phyloP scores from a whole-genome alignment of 257 asterid genomes.

The Penstemon davidsonii region DNA sequence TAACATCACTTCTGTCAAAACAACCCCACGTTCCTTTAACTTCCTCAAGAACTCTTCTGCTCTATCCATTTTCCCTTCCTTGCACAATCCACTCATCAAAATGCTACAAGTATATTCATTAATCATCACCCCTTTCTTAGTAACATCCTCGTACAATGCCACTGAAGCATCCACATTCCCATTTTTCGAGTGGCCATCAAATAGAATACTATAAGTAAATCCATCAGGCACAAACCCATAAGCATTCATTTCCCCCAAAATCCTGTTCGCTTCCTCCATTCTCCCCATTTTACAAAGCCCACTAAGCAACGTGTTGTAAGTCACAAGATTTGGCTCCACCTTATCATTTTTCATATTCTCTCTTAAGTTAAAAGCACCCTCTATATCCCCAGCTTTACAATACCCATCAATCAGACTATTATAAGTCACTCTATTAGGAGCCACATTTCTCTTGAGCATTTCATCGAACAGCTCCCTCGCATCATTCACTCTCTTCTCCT shows the following conservation, averaged over 20 bases:
- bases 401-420: conserved; percentile 74
- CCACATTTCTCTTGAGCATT: conserved; percentile 55
- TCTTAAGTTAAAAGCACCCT: conserved; percentile 51
- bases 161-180: conserved; percentile 59
- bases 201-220: conserved; percentile 60
- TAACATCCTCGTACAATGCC: conserved; percentile 52
- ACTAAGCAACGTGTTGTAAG: conserved; percentile 64
- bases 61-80: conserved; percentile 52
- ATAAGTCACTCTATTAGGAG: conserved; percentile 56
- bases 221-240: conserved; percentile 68
- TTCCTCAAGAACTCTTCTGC: conserved; percentile 57
- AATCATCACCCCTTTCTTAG: conserved; percentile 48
- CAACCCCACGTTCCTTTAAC: conserved; percentile 52
- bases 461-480: conserved; percentile 74
- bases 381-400: conserved; percentile 66
- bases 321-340: conserved; percentile 61
- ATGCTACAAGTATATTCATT: conserved; percentile 49
- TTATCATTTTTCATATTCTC: conserved; percentile 54
- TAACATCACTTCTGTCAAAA: conserved; percentile 53
- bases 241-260: conserved; percentile 63
- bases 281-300: conserved; percentile 71
- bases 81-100: conserved; percentile 65
- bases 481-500: conserved; percentile 61
- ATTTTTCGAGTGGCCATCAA: conserved; percentile 58
- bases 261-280: conserved; percentile 54